Evolutionary conservation across 2,329 filamentous ascomycete genomes (phyloP), one percentile per base, ranked within the genome.

Genomic region (Mycosphaerelloides madeirae): DNA sequence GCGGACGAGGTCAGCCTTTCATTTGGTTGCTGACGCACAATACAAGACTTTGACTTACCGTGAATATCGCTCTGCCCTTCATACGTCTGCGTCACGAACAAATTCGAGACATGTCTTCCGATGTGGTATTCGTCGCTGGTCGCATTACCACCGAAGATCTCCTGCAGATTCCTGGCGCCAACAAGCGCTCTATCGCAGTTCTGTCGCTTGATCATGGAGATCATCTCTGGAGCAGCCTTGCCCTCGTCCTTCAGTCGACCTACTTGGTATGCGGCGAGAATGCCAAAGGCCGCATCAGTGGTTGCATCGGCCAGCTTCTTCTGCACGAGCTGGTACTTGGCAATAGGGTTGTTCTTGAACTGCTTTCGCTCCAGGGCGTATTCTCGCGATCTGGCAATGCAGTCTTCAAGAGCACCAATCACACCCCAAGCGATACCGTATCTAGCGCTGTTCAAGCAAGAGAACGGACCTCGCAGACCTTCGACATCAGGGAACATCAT

Each of bases 1-100:
- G 31, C 51, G 50, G 57, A 48, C 41, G 47, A 34, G 41, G 48
- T 61, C 46, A 60, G 57, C 45, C 32, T 42, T 34, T 7, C 22
- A 41, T 31, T 18, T 28, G 36, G 43, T 20, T 20, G 22, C 3
- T 19, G 31, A 7, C 36, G 28, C 31, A 43, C 40, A 36, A 16
- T 28, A 22, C 16, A 32, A 32, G 12, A 32, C 36, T 16, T 40
- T 34, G 43, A 79, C 85, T 78, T 71, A 91, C 88, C 81, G 68
- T 97, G 93, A 64, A 97, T 97, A 69, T 97, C 93, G 63, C 90
- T 96, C 70, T 97, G 93, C 16, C 93, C 93, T 71, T 98, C 93
- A 59, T 98, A 98, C 1, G 91, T 97, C 72, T 97, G 91, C 43
- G 91, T 94, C 41, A 98, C 93, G 67, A 94, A 98, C 53, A 98